Evolutionary conservation across 306 rosid species (phyloP).

Genomic region (Prunus kanzakura): DNA sequence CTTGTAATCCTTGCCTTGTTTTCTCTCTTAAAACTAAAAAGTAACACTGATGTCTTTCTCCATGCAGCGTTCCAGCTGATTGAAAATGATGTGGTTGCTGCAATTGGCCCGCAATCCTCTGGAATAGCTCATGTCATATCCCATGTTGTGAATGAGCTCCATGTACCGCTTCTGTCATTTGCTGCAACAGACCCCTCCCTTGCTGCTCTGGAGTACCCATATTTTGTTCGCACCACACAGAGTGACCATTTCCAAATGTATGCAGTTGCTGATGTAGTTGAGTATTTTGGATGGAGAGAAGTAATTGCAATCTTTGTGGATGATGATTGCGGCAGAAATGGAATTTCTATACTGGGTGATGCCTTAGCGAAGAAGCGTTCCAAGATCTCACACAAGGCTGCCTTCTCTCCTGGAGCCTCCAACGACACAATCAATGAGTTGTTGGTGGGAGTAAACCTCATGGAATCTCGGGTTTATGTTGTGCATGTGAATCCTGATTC

Average conservation of each 20-base stretch:
- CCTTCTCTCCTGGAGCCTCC: conserved; percentile 51
- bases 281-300: conserved; percentile 65
- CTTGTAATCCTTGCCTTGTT: conserved; percentile 14
- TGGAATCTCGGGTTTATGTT: conserved; percentile 92
- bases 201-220: conserved; percentile 73
- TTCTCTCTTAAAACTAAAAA: background rate
- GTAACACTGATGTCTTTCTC: conserved; percentile 24
- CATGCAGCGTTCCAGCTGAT: conserved; percentile 82
- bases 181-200: conserved; percentile 89
- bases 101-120: conserved; percentile 92
- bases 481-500: conserved; percentile 93
- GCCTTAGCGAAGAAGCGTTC: conserved; percentile 67
- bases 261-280: conserved; percentile 76
- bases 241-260: conserved; percentile 77
- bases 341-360: conserved; percentile 67
- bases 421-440: conserved; percentile 35
- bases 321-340: conserved; percentile 81
- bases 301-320: conserved; percentile 79
- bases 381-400: conserved; percentile 75
- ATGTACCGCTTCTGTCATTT: conserved; percentile 80
- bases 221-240: conserved; percentile 72
- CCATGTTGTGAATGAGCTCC: conserved; percentile 87
- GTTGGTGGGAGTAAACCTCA: conserved; percentile 56
- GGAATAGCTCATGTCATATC: conserved; percentile 88
- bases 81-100: conserved; percentile 68